Evolutionary conservation across 1,139 yeast genomes (phyloP), one percentile per base, ranked within the genome.

Genomic region (Suhomyces taliae): DNA sequence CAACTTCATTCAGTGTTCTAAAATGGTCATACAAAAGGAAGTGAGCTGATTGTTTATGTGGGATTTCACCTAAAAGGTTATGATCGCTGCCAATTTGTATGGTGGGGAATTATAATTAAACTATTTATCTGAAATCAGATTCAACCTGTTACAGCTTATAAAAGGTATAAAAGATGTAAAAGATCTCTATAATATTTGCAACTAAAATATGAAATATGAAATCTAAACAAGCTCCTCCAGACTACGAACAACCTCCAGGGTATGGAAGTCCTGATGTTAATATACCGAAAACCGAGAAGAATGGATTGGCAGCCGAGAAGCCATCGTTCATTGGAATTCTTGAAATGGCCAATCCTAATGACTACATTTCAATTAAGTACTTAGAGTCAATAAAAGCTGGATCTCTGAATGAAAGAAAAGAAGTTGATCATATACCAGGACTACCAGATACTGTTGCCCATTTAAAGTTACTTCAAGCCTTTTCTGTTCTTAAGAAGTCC

Each of bases 401-500:
- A 9, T 29, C 32, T 4, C 32, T 11, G n/a, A 3, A 1, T 19
- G 24, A 19, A 4, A 19, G 6, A 4, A 19, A 19, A 29, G 32
- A 29, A 29, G 27, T 47, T 33, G 49, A 41, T 6, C 51, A 48
- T 26, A 44, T 47, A 26, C 56, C 52, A 3, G 37, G 46, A 45
- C 44, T 49, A n/a, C 40, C 50, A 29, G 54, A 52, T 27, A 48
- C 50, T 45, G 50, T 63, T 7, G 61, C 66, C 6, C 75, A 70
- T 53, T 58, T 72, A 45, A 69, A 64, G 56, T 57, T 72, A 29
- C 51, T 72, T 27, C 59, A 57, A 39, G 63, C 69, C 1, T 67
- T 72, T 48, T 52, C 50, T 27, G 58, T 51, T 7, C 57, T 70
- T 49, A 63, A 66, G 40, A 44, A 45, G 29, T 41, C 44, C 11